Base-by-base conservation (phyloP, 2,329 filamentous ascomycete species). In the Alternaria atra region DNA sequence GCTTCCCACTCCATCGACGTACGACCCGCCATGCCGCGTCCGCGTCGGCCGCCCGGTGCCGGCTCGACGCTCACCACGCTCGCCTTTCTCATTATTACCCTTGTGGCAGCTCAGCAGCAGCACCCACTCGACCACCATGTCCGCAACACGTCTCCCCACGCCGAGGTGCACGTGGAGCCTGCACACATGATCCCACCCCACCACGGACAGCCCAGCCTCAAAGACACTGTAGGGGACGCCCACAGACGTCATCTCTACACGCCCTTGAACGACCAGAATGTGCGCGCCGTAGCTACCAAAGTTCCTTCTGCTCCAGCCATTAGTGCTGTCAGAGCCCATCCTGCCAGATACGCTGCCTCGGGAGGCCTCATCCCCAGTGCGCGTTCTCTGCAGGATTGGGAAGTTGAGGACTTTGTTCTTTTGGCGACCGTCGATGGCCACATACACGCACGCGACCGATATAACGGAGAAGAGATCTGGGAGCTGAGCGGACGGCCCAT, bases 401-500 rank as follows among this genome's bases (percentile, higher is more conserved):
- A 97, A 91, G 94, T 97, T 84, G 94, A 98, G 92, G 94, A 98
- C 86, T 97, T 97, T 88, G 92, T 98, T 84, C 92, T 99, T 85
- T 86, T 99, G 91, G 94, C 95, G 92, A 98, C 95, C 87, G 92
- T 98, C 88, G 94, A 98, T 86, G 95, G 95, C 86, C 92, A 93
- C 79, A 88, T 98, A 75, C 92, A 97, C 83, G 94, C 94, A 79
- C 89, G 89, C 80, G 93, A 97, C 83, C 89, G 95, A 74, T 91
- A 90, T 77, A 95, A 91, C 53, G 95, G 95, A 71, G 86, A 90
- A 65, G 86, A 91, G 71, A 90, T 90, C 77, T 98, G 95, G 95
- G 90, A 91, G 74, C 86, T 97, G 63, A 89, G 93, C 79, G 91
- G 93, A 70, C 89, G 90, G 71, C 92, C 94, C 69, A 94, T 97